Evolutionary conservation across 176 grass and related monocot species (phyloP).

Genomic region (Aegilops longissima): DNA sequence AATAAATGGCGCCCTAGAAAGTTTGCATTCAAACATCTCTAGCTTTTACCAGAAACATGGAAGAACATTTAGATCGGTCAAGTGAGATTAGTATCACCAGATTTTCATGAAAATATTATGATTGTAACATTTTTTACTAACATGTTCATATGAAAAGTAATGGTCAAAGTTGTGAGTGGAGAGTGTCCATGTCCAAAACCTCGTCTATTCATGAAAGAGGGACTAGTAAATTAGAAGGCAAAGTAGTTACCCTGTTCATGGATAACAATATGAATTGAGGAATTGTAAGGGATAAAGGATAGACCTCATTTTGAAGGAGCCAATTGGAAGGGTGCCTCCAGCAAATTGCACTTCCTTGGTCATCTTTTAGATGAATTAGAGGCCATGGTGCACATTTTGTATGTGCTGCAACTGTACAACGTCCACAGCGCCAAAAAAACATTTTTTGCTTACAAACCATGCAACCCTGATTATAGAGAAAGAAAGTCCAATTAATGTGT

Average conservation of each 20-base stretch:
- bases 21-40: not conserved
- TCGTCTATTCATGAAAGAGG: not conserved
- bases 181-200: not conserved
- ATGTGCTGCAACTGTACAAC: conserved; percentile 77
- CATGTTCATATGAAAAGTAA: not conserved
- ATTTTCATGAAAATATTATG: not conserved
- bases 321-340: conserved; percentile 66
- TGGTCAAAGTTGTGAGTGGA: not conserved
- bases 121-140: conserved; percentile 5
- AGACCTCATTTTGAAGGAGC: conserved; percentile 71
- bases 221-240: not conserved
- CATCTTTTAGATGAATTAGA: conserved; percentile 50
- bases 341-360: conserved; percentile 54
- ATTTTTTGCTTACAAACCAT: conserved; percentile 75
- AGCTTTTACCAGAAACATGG: not conserved
- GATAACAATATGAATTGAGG: conserved; percentile 11
- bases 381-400: conserved; percentile 89
- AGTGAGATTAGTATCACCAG: not conserved
- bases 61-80: not conserved
- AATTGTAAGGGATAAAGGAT: conserved; percentile 52
- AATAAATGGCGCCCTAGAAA: not conserved
- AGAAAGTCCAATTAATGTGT: conserved; percentile 33
- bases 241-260: conserved; percentile 1
- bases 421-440: conserved; percentile 82
- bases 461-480: conserved; percentile 47